A percentile compares a stretch with the other conserved stretches of the same genome.
Conservation (phyloP, 208 protist species). For the Leishmania mexicana region DNA sequence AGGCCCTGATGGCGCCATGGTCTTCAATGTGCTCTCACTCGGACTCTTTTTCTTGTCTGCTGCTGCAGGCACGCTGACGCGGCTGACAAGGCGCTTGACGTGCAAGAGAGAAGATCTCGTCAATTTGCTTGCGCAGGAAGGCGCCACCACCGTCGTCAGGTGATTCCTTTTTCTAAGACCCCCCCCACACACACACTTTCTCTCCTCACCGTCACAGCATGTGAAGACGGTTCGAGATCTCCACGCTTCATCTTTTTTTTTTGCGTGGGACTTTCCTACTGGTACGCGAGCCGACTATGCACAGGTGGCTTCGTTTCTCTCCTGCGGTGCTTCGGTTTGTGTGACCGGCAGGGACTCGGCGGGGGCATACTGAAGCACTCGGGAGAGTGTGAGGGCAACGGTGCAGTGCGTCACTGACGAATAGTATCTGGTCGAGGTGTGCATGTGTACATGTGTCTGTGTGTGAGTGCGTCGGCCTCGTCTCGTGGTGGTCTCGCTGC, state of each 20-base stretch:
- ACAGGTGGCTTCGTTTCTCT: neutral
- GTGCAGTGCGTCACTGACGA: neutral
- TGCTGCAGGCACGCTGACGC: constrained; percentile 31
- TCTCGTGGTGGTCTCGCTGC: neutral
- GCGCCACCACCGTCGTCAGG: neutral
- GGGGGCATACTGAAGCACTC: neutral
- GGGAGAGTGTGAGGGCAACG: neutral
- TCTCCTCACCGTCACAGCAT: neutral
- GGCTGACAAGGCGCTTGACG: constrained; percentile 33
- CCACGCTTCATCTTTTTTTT: neutral
- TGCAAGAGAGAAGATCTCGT: constrained; percentile 18
- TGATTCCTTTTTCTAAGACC: neutral
- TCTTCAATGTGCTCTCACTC: constrained; percentile 73
- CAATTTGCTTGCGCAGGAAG: neutral
- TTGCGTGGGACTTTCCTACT: neutral
- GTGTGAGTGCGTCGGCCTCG: neutral
- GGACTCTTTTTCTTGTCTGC: constrained; percentile 51
- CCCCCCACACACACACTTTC: neutral
- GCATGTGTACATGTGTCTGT: neutral
- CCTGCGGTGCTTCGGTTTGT: neutral
- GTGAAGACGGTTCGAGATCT: neutral
- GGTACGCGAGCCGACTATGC: neutral
- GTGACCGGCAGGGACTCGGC: neutral
- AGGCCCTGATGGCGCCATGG: constrained; percentile 75
- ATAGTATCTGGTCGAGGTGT: neutral